phyloP scores from a whole-genome alignment of 495 filamentous ascomycete species.

The Penicillium daleae region DNA sequence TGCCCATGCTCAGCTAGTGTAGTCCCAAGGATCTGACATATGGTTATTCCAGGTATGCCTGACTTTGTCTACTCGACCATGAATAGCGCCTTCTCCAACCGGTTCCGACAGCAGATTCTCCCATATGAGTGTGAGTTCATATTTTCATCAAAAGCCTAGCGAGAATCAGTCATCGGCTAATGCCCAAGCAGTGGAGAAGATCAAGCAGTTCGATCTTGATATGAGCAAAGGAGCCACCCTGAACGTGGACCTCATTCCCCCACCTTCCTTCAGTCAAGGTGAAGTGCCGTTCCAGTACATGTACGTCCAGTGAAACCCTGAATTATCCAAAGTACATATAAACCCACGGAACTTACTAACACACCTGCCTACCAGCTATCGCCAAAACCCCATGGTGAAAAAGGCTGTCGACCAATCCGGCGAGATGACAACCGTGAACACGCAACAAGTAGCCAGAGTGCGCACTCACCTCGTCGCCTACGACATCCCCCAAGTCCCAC shows the following conservation, averaged over 20 bases:
- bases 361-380: conserved; percentile 44
- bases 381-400: conserved; percentile 62
- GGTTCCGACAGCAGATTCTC: conserved; percentile 65
- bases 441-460: conserved; percentile 52
- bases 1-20: neutral
- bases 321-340: neutral
- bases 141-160: neutral
- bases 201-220: conserved; percentile 75
- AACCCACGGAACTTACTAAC: neutral
- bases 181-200: conserved; percentile 55
- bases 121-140: conserved; percentile 62
- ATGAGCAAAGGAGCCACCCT: conserved; percentile 60
- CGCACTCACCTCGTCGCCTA: conserved; percentile 64
- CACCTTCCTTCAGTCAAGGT: conserved; percentile 71
- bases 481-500: conserved; percentile 57
- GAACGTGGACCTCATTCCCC: conserved; percentile 75
- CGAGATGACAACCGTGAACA: conserved; percentile 55
- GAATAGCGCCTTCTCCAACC: conserved; percentile 62
- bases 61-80: conserved; percentile 79
- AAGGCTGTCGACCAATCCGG: conserved; percentile 54
- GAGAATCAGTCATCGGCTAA: conserved; percentile 4
- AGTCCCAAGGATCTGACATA: conserved; percentile 5
- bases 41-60: conserved; percentile 47
- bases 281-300: conserved; percentile 68
- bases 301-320: conserved; percentile 32